Evolutionary conservation across 352 stramenopile genomes (phyloP).

Genomic region (Thraustotheca clavata): DNA sequence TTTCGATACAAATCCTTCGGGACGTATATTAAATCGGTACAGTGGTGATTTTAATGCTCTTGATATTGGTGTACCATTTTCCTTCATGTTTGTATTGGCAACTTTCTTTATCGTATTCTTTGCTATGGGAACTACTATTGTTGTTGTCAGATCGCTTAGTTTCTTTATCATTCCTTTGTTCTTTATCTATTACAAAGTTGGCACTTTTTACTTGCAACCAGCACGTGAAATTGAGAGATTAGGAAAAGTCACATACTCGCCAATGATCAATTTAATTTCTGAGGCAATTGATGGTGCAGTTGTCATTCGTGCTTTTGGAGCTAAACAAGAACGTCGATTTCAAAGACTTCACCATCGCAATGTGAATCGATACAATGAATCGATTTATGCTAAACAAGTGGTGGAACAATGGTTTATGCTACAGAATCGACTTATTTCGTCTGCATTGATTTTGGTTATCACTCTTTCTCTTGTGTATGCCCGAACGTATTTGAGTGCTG

Average conservation of each 20-base stretch:
- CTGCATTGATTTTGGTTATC: slow-evolving; percentile 3
- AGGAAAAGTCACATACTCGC: slow-evolving; percentile 34
- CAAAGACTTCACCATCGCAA: slow-evolving; percentile 14
- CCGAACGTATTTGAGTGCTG: slow-evolving; percentile 11
- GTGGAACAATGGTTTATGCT: slow-evolving; percentile 10
- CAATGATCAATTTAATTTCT: slow-evolving; percentile 42
- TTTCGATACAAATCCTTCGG: slow-evolving; percentile 90
- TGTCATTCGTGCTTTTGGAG: slow-evolving; percentile 44
- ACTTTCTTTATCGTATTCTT: slow-evolving; percentile 72
- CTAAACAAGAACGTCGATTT: slow-evolving; percentile 15
- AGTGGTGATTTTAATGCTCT: slow-evolving; percentile 89
- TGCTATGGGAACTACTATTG: slow-evolving; percentile 69
- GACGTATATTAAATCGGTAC: slow-evolving; percentile 88
- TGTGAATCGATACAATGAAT: slow-evolving; percentile 10
- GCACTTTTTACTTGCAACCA: slow-evolving; percentile 35
- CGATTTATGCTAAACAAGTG: slow-evolving; percentile 4
- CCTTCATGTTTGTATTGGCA: slow-evolving; percentile 47
- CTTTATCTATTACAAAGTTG: slow-evolving; percentile 64
- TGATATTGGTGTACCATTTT: slow-evolving; percentile 78
- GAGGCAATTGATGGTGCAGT: slow-evolving; percentile 40
- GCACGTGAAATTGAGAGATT: slow-evolving; percentile 45
- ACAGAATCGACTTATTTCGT: slow-evolving; percentile 11
- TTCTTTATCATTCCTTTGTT: slow-evolving; percentile 73
- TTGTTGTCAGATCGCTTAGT: slow-evolving; percentile 74
- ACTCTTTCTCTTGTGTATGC: slow-evolving; percentile 10